Base-by-base conservation (phyloP, 495 filamentous ascomycete species). In the Podospora australis region DNA sequence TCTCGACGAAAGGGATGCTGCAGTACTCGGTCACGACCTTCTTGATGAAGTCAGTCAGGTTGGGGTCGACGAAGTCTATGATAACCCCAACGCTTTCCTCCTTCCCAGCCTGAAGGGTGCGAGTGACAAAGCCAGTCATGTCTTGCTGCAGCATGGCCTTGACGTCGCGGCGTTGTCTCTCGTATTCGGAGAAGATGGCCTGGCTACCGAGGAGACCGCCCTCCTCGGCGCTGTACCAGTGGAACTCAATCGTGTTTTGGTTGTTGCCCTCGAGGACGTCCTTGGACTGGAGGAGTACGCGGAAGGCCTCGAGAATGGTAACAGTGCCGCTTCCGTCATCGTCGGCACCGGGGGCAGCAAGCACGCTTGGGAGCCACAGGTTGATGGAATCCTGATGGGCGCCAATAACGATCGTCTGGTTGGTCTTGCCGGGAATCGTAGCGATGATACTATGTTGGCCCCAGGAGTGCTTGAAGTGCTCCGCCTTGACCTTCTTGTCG, bases 121-220 rank as follows among this genome's bases (percentile, higher is more conserved):
- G 83, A 49, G 89, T 81, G 4, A 89, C 76, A 63, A 84, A 96
- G 8, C 92, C 92, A 2, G 92, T 97, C 92, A 97, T 99, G 64
- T 99, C 92, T 66, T 99, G 92, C 72, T 99, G 94, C 36, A 99
- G 75, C 92, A 99, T 97, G 20, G 92, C 92, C 68, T 90, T 92
- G 60, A 99, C 76, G 52, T 95, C 82, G 16, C 83, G 73, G 21
- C 76, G 73, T 19, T 79, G 59, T 60, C 82, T 81, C 65, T 87
- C 86, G 61, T 99, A 99, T n/a, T 72, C 65, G 10, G 78, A 73
- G 68, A 95, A 97, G 64, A 99, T 83, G 25, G 86, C 88, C 64
- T 95, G 89, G 82, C 22, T 89, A 76, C 88, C 88, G 5, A 97
- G 78, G 45, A 99, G 78, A 26, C 92, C 92, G 39, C 88, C 91